Conservation (phyloP, 2,329 filamentous ascomycete genomes). For the Alternaria gansuensis region DNA sequence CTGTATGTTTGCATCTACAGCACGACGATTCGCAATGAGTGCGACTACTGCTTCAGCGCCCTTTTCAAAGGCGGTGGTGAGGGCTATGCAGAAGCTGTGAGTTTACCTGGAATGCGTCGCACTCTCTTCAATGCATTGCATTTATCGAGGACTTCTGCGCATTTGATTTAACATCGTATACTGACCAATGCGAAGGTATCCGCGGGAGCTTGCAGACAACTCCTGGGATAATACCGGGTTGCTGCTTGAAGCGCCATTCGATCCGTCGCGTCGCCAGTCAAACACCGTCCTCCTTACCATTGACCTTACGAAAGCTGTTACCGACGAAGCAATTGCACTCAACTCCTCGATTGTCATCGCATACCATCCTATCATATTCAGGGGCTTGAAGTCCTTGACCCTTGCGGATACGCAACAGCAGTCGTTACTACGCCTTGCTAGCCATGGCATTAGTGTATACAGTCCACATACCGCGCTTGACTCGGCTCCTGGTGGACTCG, state of each 20-base stretch:
- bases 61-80: slow-evolving; percentile 74
- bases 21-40: slow-evolving; percentile 55
- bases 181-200: slow-evolving; percentile 69
- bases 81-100: slow-evolving; percentile 81
- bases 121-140: neutral
- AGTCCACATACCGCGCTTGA: slow-evolving; percentile 95
- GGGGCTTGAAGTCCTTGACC: slow-evolving; percentile 87
- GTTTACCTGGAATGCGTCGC: slow-evolving; percentile 44
- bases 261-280: slow-evolving; percentile 63
- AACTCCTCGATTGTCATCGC: slow-evolving; percentile 82
- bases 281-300: slow-evolving; percentile 83
- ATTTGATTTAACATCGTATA: neutral
- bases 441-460: slow-evolving; percentile 92
- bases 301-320: slow-evolving; percentile 88
- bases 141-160: neutral
- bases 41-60: slow-evolving; percentile 60
- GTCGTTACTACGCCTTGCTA: slow-evolving; percentile 80
- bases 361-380: slow-evolving; percentile 98
- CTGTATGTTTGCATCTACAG: slow-evolving; percentile 48
- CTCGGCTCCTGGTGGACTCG: slow-evolving; percentile 82
- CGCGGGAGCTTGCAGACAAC: slow-evolving; percentile 85
- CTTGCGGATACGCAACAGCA: slow-evolving; percentile 85
- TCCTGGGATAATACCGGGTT: slow-evolving; percentile 96
- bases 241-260: slow-evolving; percentile 73
- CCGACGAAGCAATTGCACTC: slow-evolving; percentile 83